Evolutionary conservation across 805 yeast genomes (phyloP).

Genomic region (Candida broadrunensis): DNA sequence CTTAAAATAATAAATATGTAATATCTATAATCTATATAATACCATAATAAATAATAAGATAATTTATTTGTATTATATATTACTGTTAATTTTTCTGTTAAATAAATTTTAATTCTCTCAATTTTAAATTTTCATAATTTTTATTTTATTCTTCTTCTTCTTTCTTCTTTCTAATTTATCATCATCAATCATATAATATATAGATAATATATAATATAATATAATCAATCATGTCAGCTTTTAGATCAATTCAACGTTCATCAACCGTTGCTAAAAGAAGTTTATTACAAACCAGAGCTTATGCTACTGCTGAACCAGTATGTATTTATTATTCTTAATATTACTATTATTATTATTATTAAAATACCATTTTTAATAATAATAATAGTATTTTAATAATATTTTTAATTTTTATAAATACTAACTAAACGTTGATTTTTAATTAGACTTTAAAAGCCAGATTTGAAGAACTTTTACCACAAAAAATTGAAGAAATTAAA

Average conservation of each 20-base stretch:
- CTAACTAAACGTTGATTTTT: slow-evolving; percentile 15
- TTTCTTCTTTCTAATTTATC: background rate
- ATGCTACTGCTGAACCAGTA: slow-evolving; percentile 38
- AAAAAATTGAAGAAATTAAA: slow-evolving; percentile 87
- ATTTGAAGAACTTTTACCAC: slow-evolving; percentile 89
- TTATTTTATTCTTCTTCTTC: background rate
- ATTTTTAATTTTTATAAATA: no score
- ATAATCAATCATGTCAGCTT: slow-evolving; percentile 29
- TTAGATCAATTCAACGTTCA: slow-evolving; percentile 37
- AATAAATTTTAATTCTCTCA: no score
- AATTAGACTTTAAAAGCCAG: slow-evolving; percentile 91
- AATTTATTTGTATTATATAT: no score
- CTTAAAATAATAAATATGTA: no score
- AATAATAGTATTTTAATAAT: no score
- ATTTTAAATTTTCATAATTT: no score
- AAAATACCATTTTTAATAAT: no score
- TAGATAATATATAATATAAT: slow-evolving; percentile 1
- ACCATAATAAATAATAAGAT: no score
- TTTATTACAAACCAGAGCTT: slow-evolving; percentile 20
- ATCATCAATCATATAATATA: background rate
- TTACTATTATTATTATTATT: no score
- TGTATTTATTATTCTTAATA: no score
- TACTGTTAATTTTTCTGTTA: no score
- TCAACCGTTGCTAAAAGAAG: slow-evolving; percentile 19
- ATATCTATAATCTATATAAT: no score